phyloP scores from a whole-genome alignment of 495 filamentous ascomycete genomes.

The Melanomma pulvis-pyrius region DNA sequence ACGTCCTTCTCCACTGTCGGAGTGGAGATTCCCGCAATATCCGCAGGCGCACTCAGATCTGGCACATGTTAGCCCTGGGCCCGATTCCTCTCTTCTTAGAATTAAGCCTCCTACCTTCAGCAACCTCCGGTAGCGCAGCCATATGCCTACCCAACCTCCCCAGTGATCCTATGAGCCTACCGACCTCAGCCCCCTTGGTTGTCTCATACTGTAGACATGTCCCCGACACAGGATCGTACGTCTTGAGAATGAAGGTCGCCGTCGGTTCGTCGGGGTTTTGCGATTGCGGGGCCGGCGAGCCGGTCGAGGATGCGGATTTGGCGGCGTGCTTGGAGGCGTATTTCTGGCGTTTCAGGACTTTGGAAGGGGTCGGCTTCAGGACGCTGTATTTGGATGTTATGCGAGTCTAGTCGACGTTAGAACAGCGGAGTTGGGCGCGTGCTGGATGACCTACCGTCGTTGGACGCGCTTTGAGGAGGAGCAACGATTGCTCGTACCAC shows the following conservation, averaged over 20 bases:
- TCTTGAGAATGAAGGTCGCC: conserved; percentile 80
- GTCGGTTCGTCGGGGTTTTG: conserved; percentile 44
- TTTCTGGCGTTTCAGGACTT: conserved; percentile 42
- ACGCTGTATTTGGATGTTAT: conserved; percentile 86
- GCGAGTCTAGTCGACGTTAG: conserved; percentile 59
- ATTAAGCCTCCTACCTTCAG: background rate
- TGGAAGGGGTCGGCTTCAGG: conserved; percentile 49
- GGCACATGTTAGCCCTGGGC: background rate
- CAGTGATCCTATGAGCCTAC: conserved; percentile 72
- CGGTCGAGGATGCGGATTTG: conserved; percentile 35
- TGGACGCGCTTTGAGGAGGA: conserved; percentile 65
- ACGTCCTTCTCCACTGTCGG: conserved; percentile 25
- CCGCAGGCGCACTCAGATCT: conserved; percentile 23
- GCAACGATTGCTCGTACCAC: conserved; percentile 65
- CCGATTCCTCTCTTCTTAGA: background rate
- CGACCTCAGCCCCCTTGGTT: conserved; percentile 72
- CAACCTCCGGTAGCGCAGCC: conserved; percentile 56
- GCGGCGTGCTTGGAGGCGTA: conserved; percentile 30
- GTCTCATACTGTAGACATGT: conserved; percentile 54
- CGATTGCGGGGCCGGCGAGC: conserved; percentile 43
- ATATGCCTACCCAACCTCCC: conserved; percentile 69
- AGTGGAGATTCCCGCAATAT: conserved; percentile 1
- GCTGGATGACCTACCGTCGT: conserved; percentile 55
- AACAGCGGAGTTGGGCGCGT: conserved; percentile 10
- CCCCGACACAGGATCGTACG: conserved; percentile 81